phyloP scores from a whole-genome alignment of 768 basidiomycete genomes.

The Daedaleopsis nitida region DNA sequence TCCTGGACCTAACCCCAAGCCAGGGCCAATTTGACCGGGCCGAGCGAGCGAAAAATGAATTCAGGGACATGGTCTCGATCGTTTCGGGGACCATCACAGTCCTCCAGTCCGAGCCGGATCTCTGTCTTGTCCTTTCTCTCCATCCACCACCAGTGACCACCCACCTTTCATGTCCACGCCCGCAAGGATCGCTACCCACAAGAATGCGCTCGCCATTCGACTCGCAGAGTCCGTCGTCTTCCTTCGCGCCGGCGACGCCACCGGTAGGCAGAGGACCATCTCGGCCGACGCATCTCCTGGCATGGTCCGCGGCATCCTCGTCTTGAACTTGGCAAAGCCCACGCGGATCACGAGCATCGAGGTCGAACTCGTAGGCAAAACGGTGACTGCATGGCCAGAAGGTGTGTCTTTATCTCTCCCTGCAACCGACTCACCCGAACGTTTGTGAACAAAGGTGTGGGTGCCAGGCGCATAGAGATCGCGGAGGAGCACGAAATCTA shows the following conservation, averaged over 20 bases:
- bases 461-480: slow-evolving; percentile 72
- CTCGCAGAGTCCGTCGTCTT: slow-evolving; percentile 60
- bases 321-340: slow-evolving; percentile 68
- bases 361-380: slow-evolving; percentile 73
- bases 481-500: slow-evolving; percentile 78
- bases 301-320: slow-evolving; percentile 65
- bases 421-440: neutral
- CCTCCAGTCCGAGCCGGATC: neutral
- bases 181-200: slow-evolving; percentile 32
- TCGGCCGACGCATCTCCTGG: slow-evolving; percentile 48
- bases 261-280: slow-evolving; percentile 33
- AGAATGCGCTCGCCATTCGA: slow-evolving; percentile 43
- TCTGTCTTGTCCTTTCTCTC: neutral
- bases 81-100: neutral
- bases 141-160: slow-evolving; percentile 9
- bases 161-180: slow-evolving; percentile 13
- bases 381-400: slow-evolving; percentile 81
- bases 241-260: slow-evolving; percentile 42
- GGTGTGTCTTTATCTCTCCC: slow-evolving; percentile 47
- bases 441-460: slow-evolving; percentile 45
- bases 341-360: slow-evolving; percentile 86
- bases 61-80: neutral
- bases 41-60: neutral
- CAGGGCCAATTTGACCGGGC: no score
- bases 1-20: neutral